phyloP scores from a whole-genome alignment of 2,329 filamentous ascomycete species.

The Stagonosporopsis rhizophila region DNA sequence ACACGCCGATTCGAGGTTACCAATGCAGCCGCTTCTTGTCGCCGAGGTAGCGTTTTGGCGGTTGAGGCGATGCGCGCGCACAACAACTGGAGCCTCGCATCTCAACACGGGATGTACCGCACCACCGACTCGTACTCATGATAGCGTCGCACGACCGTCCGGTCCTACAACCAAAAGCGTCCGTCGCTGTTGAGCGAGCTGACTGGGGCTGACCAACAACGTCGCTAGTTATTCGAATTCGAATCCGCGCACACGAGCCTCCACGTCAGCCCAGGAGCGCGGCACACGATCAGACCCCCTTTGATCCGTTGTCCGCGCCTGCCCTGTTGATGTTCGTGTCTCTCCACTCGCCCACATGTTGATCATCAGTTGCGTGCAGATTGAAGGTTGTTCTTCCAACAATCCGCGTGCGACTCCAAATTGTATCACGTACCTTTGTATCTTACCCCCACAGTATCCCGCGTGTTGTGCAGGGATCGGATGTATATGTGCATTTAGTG shows the following conservation, averaged over 20 bases:
- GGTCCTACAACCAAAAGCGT: constrained; percentile 15
- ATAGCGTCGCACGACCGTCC: constrained; percentile 15
- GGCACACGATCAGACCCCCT: constrained; percentile 35
- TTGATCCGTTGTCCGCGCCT: constrained; percentile 22
- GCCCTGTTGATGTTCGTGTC: constrained; percentile 19
- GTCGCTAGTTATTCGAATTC: constrained; percentile 1
- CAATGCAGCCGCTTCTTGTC: constrained; percentile 3
- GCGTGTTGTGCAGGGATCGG: constrained; percentile 27
- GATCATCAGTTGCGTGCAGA: constrained; percentile 18
- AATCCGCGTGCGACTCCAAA: constrained; percentile 32
- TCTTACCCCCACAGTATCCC: constrained; percentile 36
- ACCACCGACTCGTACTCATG: constrained; percentile 7
- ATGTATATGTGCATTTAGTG: constrained; percentile 3
- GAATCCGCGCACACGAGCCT: constrained; percentile 26
- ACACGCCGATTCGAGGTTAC: constrained; percentile 4
- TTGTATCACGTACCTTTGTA: constrained; percentile 37
- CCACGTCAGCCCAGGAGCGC: constrained; percentile 22
- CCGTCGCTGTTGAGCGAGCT: constrained; percentile 13
- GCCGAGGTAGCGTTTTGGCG: constrained; percentile 5
- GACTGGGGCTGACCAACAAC: constrained; percentile 21
- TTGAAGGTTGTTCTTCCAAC: constrained; percentile 16
- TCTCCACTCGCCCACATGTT: constrained; percentile 27
- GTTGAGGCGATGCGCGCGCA: constrained; percentile 14
- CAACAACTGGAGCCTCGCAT: constrained; percentile 15
- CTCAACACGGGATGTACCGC: constrained; percentile 20